Base-by-base conservation (phyloP, 2,329 filamentous ascomycete species). In the Didymella keratinophila region DNA sequence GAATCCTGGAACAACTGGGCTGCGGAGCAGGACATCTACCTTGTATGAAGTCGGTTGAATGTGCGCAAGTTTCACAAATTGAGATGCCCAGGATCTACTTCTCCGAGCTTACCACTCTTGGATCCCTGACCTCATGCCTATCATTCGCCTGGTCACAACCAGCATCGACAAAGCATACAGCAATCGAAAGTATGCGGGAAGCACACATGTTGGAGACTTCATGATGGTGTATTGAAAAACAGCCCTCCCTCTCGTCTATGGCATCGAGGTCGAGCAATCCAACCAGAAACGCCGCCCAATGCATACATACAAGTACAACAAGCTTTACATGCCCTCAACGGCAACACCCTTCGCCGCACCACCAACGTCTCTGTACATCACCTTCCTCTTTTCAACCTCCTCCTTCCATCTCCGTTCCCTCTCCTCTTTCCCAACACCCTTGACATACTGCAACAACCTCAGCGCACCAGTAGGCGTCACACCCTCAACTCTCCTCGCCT, bases 401-500 rank as follows among this genome's bases (percentile, higher is more conserved):
- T 68, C 67, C 67, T 46, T 76, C 27, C 61, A 54, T 66, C 64
- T 60, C 48, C 57, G 64, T 52, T 70, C 70, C 48, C 67, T 64
- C 57, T 75, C 71, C 44, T 65, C 72, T 54, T 66, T 74, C 57
- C 74, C 74, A 30, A 70, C 74, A 2, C 78, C 79, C 64, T 80
- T 81, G n/a, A 92, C 87, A 72, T 86, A 84, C 23, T 81, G 82
- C 56, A 94, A 76, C 61, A 95, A 72, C 53, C 86, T 70, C 63
- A 84, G 62, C 25, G 81, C 80, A 0, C 82, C 82, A 28, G 77
- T 73, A 0, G 82, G 81, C 59, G 82, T 84, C n/a, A 84, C 83
- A 2, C 94, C 94, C 77, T 99, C 95, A 11, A 97, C 86, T 14
- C 95, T 82, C 47, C 92, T 84, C 30, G 94, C 94, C 83, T 97